phyloP scores from a whole-genome alignment of 805 yeast genomes.

The Myxozyma lipomycoides region DNA sequence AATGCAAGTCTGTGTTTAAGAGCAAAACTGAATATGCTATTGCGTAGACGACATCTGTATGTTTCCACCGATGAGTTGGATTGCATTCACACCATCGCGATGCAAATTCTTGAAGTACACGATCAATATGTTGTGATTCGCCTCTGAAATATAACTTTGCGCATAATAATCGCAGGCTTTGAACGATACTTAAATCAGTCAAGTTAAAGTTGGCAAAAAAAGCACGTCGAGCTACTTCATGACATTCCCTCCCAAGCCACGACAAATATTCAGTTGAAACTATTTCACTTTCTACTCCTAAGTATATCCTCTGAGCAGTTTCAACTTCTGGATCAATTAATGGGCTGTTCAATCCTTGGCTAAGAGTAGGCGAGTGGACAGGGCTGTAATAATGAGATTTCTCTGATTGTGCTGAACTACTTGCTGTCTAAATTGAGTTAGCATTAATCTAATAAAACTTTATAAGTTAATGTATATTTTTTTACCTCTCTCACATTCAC shows the following conservation, averaged over 20 bases:
- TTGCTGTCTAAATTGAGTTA: no score
- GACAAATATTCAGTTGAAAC: neutral
- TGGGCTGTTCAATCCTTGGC: no score
- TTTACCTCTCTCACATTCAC: no score
- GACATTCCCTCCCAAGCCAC: constrained; percentile 2
- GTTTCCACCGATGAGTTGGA: constrained; percentile 48
- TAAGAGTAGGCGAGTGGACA: no score
- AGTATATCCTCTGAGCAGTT: neutral
- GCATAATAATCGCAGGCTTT: constrained; percentile 58
- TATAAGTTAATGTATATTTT: no score
- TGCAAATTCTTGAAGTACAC: constrained; percentile 65
- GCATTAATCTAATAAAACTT: no score
- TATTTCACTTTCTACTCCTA: neutral
- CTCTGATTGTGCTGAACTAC: no score
- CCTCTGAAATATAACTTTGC: constrained; percentile 68
- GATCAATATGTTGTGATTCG: constrained; percentile 77
- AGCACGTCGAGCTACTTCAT: neutral
- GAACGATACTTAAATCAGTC: constrained; percentile 50
- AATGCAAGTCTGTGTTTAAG: constrained; percentile 73
- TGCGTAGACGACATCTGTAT: constrained; percentile 58
- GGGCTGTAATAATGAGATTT: no score
- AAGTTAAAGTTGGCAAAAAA: constrained; percentile 44
- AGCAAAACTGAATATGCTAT: constrained; percentile 67
- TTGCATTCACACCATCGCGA: constrained; percentile 54
- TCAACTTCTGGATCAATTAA: neutral